A percentile compares a stretch with the other conserved stretches of the same genome.
These are phyloP conservation scores for Paracorniculantispora psalliotae DNA, from an alignment of 2,329 filamentous ascomycete species.

Conservation along the genomic window DNA sequence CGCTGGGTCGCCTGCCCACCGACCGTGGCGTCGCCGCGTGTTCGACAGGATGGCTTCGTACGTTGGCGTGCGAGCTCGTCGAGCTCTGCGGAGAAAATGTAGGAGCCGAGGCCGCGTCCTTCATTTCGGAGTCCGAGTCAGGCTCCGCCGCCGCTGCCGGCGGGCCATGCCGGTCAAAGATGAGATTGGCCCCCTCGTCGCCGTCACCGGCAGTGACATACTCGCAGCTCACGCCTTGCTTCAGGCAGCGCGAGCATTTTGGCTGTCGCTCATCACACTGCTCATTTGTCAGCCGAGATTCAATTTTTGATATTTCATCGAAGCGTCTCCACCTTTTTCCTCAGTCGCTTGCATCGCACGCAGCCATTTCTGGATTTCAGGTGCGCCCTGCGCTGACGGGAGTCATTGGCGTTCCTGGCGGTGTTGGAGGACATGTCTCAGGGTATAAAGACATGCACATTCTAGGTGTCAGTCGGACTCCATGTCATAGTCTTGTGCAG, in stretches of 20 bases:
- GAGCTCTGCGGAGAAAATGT: background rate
- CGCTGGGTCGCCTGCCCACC: background rate
- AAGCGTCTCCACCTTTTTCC: background rate
- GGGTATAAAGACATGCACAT: background rate
- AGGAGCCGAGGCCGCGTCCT: background rate
- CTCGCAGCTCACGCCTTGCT: constrained; percentile 24
- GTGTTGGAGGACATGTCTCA: background rate
- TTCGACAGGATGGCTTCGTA: background rate
- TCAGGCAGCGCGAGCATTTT: constrained; percentile 29
- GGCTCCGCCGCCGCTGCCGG: background rate
- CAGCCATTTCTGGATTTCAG: constrained; percentile 9
- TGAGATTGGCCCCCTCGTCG: background rate
- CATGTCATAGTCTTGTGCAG: background rate
- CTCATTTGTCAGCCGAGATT: background rate
- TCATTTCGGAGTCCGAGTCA: background rate
- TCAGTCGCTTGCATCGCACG: constrained; percentile 1
- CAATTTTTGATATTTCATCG: background rate
- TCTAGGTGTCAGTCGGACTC: background rate
- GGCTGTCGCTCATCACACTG: constrained; percentile 32
- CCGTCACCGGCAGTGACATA: constrained; percentile 20
- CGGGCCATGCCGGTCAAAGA: background rate
- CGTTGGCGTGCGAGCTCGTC: background rate
- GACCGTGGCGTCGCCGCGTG: background rate
- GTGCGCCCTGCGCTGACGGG: constrained; percentile 9
- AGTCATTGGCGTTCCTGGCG: background rate